Evolutionary conservation across 2,329 filamentous ascomycete genomes (phyloP), one percentile per base, ranked within the genome.

Genomic region (Paecilomyces sp.): DNA sequence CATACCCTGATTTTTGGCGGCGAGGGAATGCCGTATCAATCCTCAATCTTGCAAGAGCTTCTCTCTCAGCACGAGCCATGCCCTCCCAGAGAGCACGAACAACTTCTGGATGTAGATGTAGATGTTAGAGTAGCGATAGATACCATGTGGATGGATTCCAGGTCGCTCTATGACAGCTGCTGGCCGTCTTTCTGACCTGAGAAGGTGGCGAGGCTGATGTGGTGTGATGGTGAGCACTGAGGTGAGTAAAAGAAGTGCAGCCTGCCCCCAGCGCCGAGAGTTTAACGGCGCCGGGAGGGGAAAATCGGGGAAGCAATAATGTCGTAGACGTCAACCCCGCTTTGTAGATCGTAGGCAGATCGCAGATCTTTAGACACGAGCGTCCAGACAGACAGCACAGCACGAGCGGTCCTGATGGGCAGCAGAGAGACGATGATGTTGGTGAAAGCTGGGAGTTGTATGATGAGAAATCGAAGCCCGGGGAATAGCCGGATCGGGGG

Each of bases 61-160:
- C 68, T 59, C 68, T 72, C 65, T 72, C 74, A 60, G 66, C 63
- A 61, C 73, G 66, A 61, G 74, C 75, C 74, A 77, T 77, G 69
- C 70, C 69, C 72, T 66, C 67, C 57, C 56, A 56, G 65, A 68
- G 66, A 66, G 63, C 61, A 62, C 59, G 57, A 60, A 56, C 56
- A 56, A 60, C 58, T 58, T 56, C 55, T 57, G 61, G 60, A 64
- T 59, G 61, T 61, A 60, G 41, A 59, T 56, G 55, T 56, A 60
- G 41, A 59, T 56, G 55, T 56, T 55, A 60, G 60, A 60, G 61
- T 47, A 22, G 59, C 6, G 47, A 25, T 63, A 61, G 61, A 57
- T 47, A 47, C 8, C 41, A 47, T 47, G 41, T 47, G 18, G n/a
- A 47, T 47, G 41, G 41, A 6, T 41, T 41, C 7, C 36, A 3